A percentile compares a stretch with the other conserved stretches of the same genome.
These are phyloP conservation scores for Colletotrichum tamarilloi DNA, from an alignment of 2,329 filamentous ascomycete species.

Conservation along the genomic window DNA sequence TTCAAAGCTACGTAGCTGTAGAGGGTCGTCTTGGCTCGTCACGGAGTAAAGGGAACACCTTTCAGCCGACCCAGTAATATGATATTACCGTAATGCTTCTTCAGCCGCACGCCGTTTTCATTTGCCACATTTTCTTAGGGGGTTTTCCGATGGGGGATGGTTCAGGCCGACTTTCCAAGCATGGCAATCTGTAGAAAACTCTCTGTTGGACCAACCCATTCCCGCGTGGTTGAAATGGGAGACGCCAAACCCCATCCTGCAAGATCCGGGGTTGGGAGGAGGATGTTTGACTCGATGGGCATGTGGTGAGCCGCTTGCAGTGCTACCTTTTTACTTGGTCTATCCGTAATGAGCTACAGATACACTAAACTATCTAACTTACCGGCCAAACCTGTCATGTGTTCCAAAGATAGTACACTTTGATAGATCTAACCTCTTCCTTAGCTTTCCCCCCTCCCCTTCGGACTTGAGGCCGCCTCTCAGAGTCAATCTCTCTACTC, in stretches of 20 bases:
- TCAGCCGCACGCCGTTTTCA: slow-evolving; percentile 20
- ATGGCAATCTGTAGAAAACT: neutral
- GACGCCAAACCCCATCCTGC: neutral
- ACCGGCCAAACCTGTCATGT: neutral
- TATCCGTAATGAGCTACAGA: too few relatives aligned
- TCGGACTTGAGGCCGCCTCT: neutral
- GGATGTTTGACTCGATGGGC: neutral
- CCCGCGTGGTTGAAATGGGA: neutral
- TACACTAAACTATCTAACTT: neutral
- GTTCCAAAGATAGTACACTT: slow-evolving; percentile 22
- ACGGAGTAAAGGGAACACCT: too few relatives aligned
- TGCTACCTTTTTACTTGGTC: neutral
- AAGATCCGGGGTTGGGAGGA: neutral
- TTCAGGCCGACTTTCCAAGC: neutral
- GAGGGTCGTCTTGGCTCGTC: too few relatives aligned
- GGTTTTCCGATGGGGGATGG: neutral
- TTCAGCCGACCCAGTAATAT: neutral
- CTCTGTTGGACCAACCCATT: neutral
- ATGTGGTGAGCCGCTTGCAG: slow-evolving; percentile 22
- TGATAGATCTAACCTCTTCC: neutral
- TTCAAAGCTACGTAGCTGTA: too few relatives aligned
- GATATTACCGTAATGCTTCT: neutral
- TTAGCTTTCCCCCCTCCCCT: neutral
- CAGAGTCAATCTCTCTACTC: neutral
- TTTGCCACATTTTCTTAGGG: neutral